Conservation (phyloP, 2,329 filamentous ascomycete genomes). For the Metarhizium robertsii region DNA sequence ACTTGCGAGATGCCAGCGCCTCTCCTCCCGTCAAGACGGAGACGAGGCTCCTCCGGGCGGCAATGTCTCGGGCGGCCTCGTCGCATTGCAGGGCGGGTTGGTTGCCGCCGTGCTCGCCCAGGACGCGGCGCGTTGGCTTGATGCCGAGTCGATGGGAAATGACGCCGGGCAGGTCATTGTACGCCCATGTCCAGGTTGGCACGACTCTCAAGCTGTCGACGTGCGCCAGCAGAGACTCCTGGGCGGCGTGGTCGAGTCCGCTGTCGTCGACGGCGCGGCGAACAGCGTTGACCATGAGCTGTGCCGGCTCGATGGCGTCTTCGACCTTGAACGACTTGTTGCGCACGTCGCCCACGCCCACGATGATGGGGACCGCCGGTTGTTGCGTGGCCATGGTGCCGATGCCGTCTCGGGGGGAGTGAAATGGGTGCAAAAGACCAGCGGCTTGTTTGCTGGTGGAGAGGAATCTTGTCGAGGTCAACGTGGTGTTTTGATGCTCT, state of each 20-base stretch:
- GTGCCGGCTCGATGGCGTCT: conserved; percentile 48
- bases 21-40: conserved; percentile 56
- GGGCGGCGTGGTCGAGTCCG: conserved; percentile 14
- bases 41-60: conserved; percentile 41
- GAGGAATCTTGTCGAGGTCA: no score
- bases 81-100: conserved; percentile 55
- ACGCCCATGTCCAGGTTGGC: conserved; percentile 57
- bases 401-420: no score
- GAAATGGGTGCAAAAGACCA: not conserved
- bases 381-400: not conserved
- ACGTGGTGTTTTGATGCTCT: no score
- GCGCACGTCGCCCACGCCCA: conserved; percentile 53
- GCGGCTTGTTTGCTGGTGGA: no score
- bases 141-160: conserved; percentile 40
- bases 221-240: conserved; percentile 6
- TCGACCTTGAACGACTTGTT: conserved; percentile 38
- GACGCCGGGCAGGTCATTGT: conserved; percentile 46
- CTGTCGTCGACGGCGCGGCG: conserved; percentile 40
- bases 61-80: conserved; percentile 49
- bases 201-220: conserved; percentile 54
- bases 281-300: conserved; percentile 50
- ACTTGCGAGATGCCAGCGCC: conserved; percentile 47
- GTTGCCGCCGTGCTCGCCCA: conserved; percentile 54
- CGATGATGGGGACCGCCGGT: conserved; percentile 38
- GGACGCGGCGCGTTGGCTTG: conserved; percentile 34